These are phyloP conservation scores for Solanum neorickii DNA, from an alignment of 257 asterid genomes.

Conservation along the genomic window DNA sequence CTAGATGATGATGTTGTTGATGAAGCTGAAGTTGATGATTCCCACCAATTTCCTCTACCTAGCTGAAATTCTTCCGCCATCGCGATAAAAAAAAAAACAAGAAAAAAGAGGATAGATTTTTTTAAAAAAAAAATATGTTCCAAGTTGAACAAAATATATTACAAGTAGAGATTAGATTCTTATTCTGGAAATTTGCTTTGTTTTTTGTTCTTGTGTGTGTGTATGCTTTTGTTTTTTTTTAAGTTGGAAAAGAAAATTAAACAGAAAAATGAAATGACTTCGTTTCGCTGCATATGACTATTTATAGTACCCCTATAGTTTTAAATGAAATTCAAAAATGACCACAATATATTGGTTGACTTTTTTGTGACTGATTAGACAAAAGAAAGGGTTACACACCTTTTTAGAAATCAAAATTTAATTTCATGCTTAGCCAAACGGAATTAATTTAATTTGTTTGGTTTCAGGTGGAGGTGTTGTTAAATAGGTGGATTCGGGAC, in stretches of 20 bases:
- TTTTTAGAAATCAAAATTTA: constrained; percentile 35
- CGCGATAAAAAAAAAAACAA: neutral
- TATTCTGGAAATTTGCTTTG: neutral
- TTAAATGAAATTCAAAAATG: constrained; percentile 5
- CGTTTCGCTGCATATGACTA: constrained; percentile 32
- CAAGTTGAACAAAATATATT: neutral
- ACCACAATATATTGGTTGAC: constrained; percentile 58
- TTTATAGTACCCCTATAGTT: constrained; percentile 32
- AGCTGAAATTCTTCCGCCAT: constrained; percentile 75
- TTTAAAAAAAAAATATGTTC: neutral
- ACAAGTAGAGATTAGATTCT: neutral
- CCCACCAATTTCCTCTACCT: constrained; percentile 87
- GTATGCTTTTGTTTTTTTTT: neutral
- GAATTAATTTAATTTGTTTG: neutral
- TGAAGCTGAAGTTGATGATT: constrained; percentile 10
- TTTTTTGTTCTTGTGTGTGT: neutral
- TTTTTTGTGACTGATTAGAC: constrained; percentile 43
- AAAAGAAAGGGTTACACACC: constrained; percentile 19
- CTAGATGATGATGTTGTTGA: constrained; percentile 23
- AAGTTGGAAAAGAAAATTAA: neutral
- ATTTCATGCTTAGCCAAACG: constrained; percentile 20
- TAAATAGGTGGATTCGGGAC: neutral
- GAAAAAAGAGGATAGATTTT: neutral
- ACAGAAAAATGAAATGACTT: constrained; percentile 34
- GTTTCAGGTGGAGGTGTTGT: neutral